phyloP scores from a whole-genome alignment of 768 basidiomycete species.

The Suillus spraguei region DNA sequence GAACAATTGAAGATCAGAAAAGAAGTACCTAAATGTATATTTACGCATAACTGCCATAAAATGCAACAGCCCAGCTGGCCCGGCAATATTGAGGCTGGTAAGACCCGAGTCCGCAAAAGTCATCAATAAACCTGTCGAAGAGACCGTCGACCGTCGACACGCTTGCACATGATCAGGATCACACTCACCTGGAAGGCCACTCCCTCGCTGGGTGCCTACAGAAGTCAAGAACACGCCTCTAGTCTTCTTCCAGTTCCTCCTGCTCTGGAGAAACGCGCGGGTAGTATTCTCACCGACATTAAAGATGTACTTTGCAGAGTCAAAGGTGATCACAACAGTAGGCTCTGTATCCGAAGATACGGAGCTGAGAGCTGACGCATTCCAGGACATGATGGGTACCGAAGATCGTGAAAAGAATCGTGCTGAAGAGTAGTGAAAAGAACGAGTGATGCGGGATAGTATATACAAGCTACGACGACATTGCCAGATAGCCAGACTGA shows the following conservation, averaged over 20 bases:
- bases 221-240: slow-evolving; percentile 75
- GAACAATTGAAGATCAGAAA: slow-evolving; percentile 2
- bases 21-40: slow-evolving; percentile 63
- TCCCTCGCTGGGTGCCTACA: slow-evolving; percentile 58
- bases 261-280: slow-evolving; percentile 73
- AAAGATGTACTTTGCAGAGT: slow-evolving; percentile 83
- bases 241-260: slow-evolving; percentile 65
- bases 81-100: slow-evolving; percentile 58
- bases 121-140: slow-evolving; percentile 68
- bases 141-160: not conserved
- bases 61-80: slow-evolving; percentile 75
- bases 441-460: not conserved
- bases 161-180: not conserved
- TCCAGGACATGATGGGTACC: slow-evolving; percentile 60
- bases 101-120: slow-evolving; percentile 73
- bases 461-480: not conserved
- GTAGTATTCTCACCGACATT: slow-evolving; percentile 82
- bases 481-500: slow-evolving; percentile 4
- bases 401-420: not conserved
- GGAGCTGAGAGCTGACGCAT: slow-evolving; percentile 57
- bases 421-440: not conserved
- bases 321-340: slow-evolving; percentile 72
- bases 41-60: slow-evolving; percentile 69
- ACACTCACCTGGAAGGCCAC: slow-evolving; percentile 72
- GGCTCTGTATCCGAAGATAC: slow-evolving; percentile 81